These are phyloP conservation scores for Emericellopsis terricola DNA, from an alignment of 495 filamentous ascomycete genomes.

Conservation along the genomic window DNA sequence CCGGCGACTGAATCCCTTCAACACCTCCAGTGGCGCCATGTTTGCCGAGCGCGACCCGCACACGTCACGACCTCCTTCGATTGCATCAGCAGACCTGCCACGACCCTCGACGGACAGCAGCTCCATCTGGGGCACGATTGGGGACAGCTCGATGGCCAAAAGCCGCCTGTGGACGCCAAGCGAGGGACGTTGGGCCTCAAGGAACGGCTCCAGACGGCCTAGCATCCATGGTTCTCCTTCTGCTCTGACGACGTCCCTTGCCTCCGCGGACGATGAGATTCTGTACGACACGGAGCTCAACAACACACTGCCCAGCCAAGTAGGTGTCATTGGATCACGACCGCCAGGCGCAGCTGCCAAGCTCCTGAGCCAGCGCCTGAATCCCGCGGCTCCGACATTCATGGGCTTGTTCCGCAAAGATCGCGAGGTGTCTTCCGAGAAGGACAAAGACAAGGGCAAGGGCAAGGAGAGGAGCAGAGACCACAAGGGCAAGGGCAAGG, in stretches of 20 bases:
- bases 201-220: slow-evolving; percentile 26
- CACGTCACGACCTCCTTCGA: slow-evolving; percentile 61
- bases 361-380: slow-evolving; percentile 18
- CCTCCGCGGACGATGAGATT: slow-evolving; percentile 30
- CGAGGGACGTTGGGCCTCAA: slow-evolving; percentile 22
- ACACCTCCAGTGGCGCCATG: slow-evolving; percentile 46
- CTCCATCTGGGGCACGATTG: slow-evolving; percentile 25
- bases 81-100: slow-evolving; percentile 62
- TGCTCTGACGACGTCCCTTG: slow-evolving; percentile 27
- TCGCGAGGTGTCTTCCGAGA: slow-evolving; percentile 17
- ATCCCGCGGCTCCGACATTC: slow-evolving; percentile 33
- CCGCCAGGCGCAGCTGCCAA: slow-evolving; percentile 25
- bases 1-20: slow-evolving; percentile 42
- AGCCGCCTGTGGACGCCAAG: slow-evolving; percentile 26
- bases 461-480: slow-evolving; percentile 10
- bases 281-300: slow-evolving; percentile 23
- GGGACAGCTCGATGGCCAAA: slow-evolving; percentile 7
- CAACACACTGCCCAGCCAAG: slow-evolving; percentile 18
- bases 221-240: slow-evolving; percentile 31
- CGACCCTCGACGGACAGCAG: slow-evolving; percentile 64
- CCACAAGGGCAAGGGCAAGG: slow-evolving; percentile 12
- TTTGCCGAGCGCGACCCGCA: slow-evolving; percentile 47
- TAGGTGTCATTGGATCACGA: slow-evolving; percentile 31
- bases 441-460: slow-evolving; percentile 8
- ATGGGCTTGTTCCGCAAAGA: slow-evolving; percentile 27